Base-by-base conservation (phyloP, 441 rosid genomes). In the Adansonia rubrostipa region DNA sequence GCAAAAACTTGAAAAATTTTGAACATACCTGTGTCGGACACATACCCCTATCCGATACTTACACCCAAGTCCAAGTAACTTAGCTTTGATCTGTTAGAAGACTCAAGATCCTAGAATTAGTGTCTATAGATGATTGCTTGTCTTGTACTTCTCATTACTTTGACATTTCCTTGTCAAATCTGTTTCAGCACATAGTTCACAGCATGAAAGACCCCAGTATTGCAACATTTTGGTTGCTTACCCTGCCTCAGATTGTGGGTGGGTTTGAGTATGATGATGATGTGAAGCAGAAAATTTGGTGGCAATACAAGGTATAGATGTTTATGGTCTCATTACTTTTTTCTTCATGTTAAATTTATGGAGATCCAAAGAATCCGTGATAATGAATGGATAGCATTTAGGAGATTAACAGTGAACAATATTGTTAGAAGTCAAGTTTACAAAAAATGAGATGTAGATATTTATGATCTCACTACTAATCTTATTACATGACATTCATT, bases 181-280 rank as follows among this genome's bases (percentile, higher is more conserved):
- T 69, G 56, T 85, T 88, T 85, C 94, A 95, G 98, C 98, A 95
- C 82, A 93, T 95, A 65, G 89, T 91, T 75, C 93, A 95, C 86
- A 92, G 96, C 90, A 93, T 95, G 98, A 92, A 88, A 79, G 97
- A 95, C 82, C 97, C 99, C 62, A 92, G 95, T 85, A 95, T 95
- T 70, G 99, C 98, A 84, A 91, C 95, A 68, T 95, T 95, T 88
- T 95, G 98, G 97, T 85, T 93, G 87, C 86, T 95, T 81, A 87
- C 97, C 80, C 80, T 92, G 74, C 99, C 99, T 75, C 97, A 92
- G 80, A 79, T 93, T 70, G 82, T 90, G 78, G 99, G 99, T 77
- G 92, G 97, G 48, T 87, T 93, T 79, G 88, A 92, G 20, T 89
- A 88, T 75, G 99, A 95, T 85, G 98, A 90, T 74, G 93, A 92